Conservation (phyloP, 352 stramenopile species). For the Pythium oligandrum region DNA sequence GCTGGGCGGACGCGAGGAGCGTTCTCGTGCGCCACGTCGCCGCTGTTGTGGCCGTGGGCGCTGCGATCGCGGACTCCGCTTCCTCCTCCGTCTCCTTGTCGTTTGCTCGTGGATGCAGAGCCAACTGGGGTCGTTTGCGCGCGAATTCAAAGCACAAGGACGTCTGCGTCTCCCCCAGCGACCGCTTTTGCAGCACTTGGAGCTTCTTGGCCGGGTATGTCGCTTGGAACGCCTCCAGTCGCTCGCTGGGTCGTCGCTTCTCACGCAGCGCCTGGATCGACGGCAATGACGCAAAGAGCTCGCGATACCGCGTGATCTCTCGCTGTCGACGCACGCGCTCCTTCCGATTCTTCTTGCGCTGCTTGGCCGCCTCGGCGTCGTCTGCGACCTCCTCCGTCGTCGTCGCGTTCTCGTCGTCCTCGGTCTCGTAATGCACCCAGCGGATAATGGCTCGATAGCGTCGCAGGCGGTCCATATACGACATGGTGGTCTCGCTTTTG, state of each 20-base stretch:
- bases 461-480: constrained; percentile 49
- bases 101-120: neutral
- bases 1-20: constrained; percentile 12
- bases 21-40: constrained; percentile 19
- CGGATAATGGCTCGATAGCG: constrained; percentile 55
- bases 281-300: constrained; percentile 34
- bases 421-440: constrained; percentile 40
- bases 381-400: constrained; percentile 9
- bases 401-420: constrained; percentile 8
- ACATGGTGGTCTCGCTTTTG: constrained; percentile 37
- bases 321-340: constrained; percentile 18
- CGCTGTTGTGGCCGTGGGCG: constrained; percentile 13
- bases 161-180: constrained; percentile 45
- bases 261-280: constrained; percentile 36
- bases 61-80: neutral
- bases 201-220: constrained; percentile 44
- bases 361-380: neutral
- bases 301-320: constrained; percentile 21
- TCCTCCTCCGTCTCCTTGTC: neutral
- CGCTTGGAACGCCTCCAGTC: constrained; percentile 43
- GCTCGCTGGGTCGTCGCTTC: constrained; percentile 33
- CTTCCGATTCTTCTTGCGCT: neutral
- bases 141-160: constrained; percentile 65
- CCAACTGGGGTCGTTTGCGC: constrained; percentile 15
- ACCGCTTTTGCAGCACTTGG: constrained; percentile 47